phyloP scores from a whole-genome alignment of 306 rosid species.

The Ormosia emarginata region DNA sequence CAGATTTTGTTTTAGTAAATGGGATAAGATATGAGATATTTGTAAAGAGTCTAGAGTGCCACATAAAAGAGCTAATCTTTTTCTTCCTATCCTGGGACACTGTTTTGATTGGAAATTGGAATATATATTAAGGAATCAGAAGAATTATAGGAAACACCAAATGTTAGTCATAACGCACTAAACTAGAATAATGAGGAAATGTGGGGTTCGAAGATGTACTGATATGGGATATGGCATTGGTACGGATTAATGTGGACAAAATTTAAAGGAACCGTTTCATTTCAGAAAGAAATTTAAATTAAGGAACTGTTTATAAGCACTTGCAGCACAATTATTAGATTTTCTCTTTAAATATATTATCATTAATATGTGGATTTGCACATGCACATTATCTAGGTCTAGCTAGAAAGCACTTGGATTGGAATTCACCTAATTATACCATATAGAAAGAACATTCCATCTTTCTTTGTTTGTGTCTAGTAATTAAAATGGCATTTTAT shows the following conservation, averaged over 20 bases:
- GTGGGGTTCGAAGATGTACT: not conserved
- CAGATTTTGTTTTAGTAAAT: not conserved
- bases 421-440: conserved; percentile 8
- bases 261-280: not conserved
- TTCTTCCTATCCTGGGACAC: not conserved
- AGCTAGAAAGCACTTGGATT: not conserved
- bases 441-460: not conserved
- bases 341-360: not conserved
- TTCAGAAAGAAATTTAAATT: not conserved
- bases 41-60: not conserved
- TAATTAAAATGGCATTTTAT: not conserved
- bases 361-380: not conserved
- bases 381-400: not conserved
- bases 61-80: not conserved
- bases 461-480: not conserved
- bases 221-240: not conserved
- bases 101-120: too few relatives aligned
- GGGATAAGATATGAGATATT: not conserved
- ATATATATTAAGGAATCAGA: not conserved
- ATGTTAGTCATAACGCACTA: not conserved
- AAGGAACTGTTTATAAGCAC: not conserved
- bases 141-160: not conserved
- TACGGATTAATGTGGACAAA: not conserved
- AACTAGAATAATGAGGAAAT: not conserved
- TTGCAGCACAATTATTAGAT: not conserved